These are phyloP conservation scores for Lepidium campestre DNA, from an alignment of 441 rosid genomes.

Conservation along the genomic window DNA sequence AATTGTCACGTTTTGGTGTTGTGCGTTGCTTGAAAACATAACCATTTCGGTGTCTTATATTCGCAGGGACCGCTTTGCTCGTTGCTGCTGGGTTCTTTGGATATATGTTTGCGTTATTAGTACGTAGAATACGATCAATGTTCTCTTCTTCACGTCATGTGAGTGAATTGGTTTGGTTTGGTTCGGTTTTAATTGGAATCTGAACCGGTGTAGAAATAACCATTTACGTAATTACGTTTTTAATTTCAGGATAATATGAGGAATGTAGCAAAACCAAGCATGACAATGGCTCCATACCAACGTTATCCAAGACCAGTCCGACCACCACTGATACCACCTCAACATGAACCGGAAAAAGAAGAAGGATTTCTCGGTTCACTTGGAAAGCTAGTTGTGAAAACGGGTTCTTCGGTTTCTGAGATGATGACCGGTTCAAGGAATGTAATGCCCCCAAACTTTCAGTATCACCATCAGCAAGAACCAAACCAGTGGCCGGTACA, in stretches of 20 bases:
- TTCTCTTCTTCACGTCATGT: slow-evolving; percentile 52
- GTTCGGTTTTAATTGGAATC: too few species aligned
- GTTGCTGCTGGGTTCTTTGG: slow-evolving; percentile 77
- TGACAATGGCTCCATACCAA: slow-evolving; percentile 59
- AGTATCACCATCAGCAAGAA: slow-evolving; percentile 53
- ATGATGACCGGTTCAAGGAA: slow-evolving; percentile 49
- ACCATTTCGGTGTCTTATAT: neutral
- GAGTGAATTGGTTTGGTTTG: slow-evolving; percentile 27
- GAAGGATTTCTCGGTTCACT: slow-evolving; percentile 69
- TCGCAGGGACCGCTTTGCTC: slow-evolving; percentile 70
- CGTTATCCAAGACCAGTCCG: slow-evolving; percentile 55
- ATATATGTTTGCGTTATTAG: slow-evolving; percentile 83
- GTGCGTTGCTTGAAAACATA: neutral
- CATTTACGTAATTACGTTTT: neutral
- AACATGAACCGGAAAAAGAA: slow-evolving; percentile 61
- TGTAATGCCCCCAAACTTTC: slow-evolving; percentile 42
- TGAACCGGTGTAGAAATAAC: neutral
- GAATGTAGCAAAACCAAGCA: slow-evolving; percentile 33
- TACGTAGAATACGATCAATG: slow-evolving; percentile 50
- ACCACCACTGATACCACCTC: slow-evolving; percentile 66
- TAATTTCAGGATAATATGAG: slow-evolving; percentile 38
- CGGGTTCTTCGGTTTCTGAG: slow-evolving; percentile 62
- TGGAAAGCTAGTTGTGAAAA: slow-evolving; percentile 59
- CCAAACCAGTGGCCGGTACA: slow-evolving; percentile 64
- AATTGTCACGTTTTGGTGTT: neutral